Percentiles rank a stretch among this genome's conserved stretches.
Evolutionary conservation across 371 early-diverging fungal species (phyloP).

Genomic region (Saksenaea oblongispora): DNA sequence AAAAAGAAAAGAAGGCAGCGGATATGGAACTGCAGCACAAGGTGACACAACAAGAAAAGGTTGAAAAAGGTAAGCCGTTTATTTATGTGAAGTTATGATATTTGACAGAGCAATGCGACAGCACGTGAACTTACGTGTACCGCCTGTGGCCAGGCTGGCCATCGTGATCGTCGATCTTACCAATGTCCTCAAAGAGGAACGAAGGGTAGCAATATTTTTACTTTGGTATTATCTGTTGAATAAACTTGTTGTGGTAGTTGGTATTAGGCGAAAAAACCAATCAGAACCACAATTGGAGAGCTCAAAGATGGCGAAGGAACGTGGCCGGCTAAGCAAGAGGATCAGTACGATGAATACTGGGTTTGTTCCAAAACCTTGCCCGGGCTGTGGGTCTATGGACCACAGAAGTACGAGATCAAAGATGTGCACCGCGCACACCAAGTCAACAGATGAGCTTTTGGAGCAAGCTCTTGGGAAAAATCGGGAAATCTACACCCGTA

Average conservation of each 20-base stretch:
- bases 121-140: too few species aligned
- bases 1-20: too few species aligned
- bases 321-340: neutral
- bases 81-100: too few species aligned
- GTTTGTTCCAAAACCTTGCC: neutral
- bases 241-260: neutral
- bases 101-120: too few species aligned
- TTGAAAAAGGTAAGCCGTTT: too few species aligned
- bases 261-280: neutral
- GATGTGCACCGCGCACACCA: too few species aligned
- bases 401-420: too few species aligned
- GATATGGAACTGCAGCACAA: too few species aligned
- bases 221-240: neutral
- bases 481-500: neutral
- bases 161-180: neutral
- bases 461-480: neutral
- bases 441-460: neutral
- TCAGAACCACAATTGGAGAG: neutral
- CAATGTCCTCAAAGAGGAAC: neutral
- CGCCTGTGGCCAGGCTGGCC: too few species aligned
- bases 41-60: too few species aligned
- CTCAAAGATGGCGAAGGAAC: neutral
- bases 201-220: neutral
- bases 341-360: neutral
- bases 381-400: neutral